Base-by-base conservation (phyloP, 768 basidiomycete species). In the Aureoboletus auriporus region DNA sequence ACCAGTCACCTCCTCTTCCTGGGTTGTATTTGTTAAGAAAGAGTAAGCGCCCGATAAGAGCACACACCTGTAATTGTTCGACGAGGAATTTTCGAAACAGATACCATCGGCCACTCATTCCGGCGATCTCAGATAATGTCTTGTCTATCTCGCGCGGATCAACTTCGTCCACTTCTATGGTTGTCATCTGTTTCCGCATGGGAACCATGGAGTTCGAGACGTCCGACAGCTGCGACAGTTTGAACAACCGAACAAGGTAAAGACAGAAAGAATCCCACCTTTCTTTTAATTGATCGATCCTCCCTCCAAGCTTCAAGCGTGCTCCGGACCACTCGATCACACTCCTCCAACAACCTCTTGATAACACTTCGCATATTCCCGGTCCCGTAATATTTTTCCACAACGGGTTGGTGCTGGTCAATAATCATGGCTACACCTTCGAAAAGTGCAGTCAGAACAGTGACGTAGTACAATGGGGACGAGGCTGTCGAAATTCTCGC, bases 401-500 rank as follows among this genome's bases (percentile, higher is more conserved):
- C 94, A 5, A 99, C 83, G 2, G 93, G 90, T 56, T 96, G 95
- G 62, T 99, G 96, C 61, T 99, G 96, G 59, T 95, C 93, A 17
- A 99, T 85, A 54, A 99, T 93, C 74, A 91, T 82, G 0, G 94
- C 96, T 43, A 99, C 86, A 47, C 86, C 88, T 69, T 99, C 96
- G 56, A 98, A 93, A 1, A 99, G 77, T 6, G 90, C 84, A 2
- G 95, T 97, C 46, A 99, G 71, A 10, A 85, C 79, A 3, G 91
- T 84, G 54, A 96, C 83, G 63, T 92, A 98, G 69, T 96, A 95
- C 26, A 93, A 69, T 0, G 95, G 87, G 0, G 93, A 95, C 8
- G 93, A 93, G 1, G 89, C 95, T 96, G 64, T 37, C 20, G 9
- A 29, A 27, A 31, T 12, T 14, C 17, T 26, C 8, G 28, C n/a